Evolutionary conservation across 176 grass and related monocot genomes (phyloP), one percentile per base, ranked within the genome.

Genomic region (Aegilops sharonensis): DNA sequence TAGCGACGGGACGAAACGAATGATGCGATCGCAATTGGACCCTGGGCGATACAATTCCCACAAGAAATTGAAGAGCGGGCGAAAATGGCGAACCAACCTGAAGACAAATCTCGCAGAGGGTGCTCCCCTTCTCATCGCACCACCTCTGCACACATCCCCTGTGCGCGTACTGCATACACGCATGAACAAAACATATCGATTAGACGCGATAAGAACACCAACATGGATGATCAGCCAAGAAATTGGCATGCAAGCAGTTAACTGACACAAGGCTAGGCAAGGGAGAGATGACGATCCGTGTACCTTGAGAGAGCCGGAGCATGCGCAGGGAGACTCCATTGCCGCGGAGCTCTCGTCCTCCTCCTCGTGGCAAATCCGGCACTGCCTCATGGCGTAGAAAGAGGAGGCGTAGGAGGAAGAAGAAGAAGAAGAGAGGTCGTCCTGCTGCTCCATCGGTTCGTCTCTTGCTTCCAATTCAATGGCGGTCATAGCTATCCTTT

Each of bases 71-170:
- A 50, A 6, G 50, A 77, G 39, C 24, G 47, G 50, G 56, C 47
- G 17, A 4, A 57, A 21, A 65, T 15, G 5, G 32, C n/a, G 39
- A 56, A 54, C 86, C 79, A 56, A 98, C 96, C 96, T 95, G 91
- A 56, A 94, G 93, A 12, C 96, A 98, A 86, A 98, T 95, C 84
- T 98, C 96, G 21, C 93, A 98, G 60, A 95, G 35, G 29, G 71
- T 95, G 91, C 90, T 91, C 57, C 96, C 96, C 78, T 98, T 98
- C 84, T 98, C 96, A 54, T 95, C 88, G 87, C 96, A 98, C 96
- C 96, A 98, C 87, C 86, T 95, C 93, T 98, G 96, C 54, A 98
- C 92, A 81, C 96, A 98, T 18, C 63, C 87, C 86, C 93, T 92
- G 69, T 98, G 96, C 30, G 93, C 96, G 81, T 89, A 98, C 96